Evolutionary conservation across 139 green algal genomes (phyloP).

Genomic region (Ettlia oleoabundans): DNA sequence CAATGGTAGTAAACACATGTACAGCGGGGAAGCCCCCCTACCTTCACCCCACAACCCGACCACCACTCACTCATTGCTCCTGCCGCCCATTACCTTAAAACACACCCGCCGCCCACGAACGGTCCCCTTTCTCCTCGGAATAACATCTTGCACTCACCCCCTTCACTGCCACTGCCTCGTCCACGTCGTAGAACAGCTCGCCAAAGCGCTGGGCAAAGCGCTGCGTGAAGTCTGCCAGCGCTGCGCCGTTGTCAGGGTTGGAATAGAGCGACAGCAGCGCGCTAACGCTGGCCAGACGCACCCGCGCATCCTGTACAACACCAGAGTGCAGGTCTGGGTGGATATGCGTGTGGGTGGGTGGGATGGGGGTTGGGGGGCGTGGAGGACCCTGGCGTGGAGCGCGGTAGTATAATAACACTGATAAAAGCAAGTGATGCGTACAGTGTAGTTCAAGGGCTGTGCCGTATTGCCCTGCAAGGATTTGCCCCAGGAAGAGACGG

Average conservation of each 20-base stretch:
- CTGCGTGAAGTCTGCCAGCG: slow-evolving; percentile 74
- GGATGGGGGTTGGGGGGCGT: background rate
- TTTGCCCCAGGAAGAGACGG: too few species aligned
- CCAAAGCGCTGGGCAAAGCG: slow-evolving; percentile 83
- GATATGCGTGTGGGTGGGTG: too few species aligned
- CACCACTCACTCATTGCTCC: background rate
- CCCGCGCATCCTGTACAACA: slow-evolving; percentile 57
- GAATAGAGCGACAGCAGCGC: slow-evolving; percentile 73
- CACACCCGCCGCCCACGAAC: background rate
- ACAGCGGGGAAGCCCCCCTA: slow-evolving; percentile 4
- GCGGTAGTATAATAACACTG: too few species aligned
- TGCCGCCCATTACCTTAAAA: background rate
- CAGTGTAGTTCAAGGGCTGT: too few species aligned
- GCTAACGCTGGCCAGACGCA: slow-evolving; percentile 61
- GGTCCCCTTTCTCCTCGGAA: background rate
- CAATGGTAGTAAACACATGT: too few species aligned
- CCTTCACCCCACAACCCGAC: background rate
- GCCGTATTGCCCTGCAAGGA: too few species aligned
- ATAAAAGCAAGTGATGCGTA: too few species aligned
- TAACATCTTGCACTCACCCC: slow-evolving; percentile 52
- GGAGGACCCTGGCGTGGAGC: background rate
- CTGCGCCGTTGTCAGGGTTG: slow-evolving; percentile 58
- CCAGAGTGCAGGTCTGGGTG: background rate
- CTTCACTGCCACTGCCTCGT: slow-evolving; percentile 79
- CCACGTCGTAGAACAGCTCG: slow-evolving; percentile 86